A percentile compares a stretch with the other conserved stretches of the same genome.
phyloP scores from a whole-genome alignment of 1,284 basidiomycete species.

The Papiliotrema nemorosa region DNA sequence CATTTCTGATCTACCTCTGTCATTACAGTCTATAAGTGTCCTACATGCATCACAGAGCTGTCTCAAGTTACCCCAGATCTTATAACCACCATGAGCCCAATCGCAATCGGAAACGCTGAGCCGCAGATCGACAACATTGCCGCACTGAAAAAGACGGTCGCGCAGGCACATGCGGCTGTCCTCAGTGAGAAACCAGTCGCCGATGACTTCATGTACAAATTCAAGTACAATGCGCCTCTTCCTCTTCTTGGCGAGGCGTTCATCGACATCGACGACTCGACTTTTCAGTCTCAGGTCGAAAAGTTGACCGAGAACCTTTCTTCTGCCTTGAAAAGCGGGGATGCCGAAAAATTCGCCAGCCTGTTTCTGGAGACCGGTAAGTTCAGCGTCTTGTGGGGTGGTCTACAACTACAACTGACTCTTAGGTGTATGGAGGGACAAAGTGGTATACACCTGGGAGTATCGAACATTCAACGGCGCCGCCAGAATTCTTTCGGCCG shows the following conservation, averaged over 20 bases:
- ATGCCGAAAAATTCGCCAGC: constrained; percentile 19
- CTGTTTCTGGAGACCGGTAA: constrained; percentile 28
- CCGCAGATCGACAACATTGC: constrained; percentile 10
- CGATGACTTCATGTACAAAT: constrained; percentile 28
- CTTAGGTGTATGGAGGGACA: constrained; percentile 27
- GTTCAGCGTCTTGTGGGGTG: not conserved
- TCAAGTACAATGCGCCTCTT: constrained; percentile 25
- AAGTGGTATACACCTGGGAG: constrained; percentile 55
- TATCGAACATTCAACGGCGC: constrained; percentile 60
- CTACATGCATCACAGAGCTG: no score
- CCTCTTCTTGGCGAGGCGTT: constrained; percentile 13
- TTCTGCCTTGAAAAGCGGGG: constrained; percentile 1
- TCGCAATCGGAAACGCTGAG: constrained; percentile 4
- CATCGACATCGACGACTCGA: constrained; percentile 7
- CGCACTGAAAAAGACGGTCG: constrained; percentile 15
- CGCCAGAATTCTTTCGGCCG: constrained; percentile 42
- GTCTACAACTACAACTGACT: not conserved
- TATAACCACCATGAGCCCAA: constrained; percentile 19
- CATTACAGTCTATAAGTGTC: no score
- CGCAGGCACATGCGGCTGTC: not conserved
- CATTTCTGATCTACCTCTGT: no score
- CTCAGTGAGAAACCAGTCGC: constrained; percentile 6
- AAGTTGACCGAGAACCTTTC: no score
- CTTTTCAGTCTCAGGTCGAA: constrained; percentile 7
- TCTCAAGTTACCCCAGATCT: no score